A percentile compares a stretch with the other conserved stretches of the same genome.
These are phyloP conservation scores for Erythrophleum fordii DNA, from an alignment of 306 rosid species.

Conservation along the genomic window DNA sequence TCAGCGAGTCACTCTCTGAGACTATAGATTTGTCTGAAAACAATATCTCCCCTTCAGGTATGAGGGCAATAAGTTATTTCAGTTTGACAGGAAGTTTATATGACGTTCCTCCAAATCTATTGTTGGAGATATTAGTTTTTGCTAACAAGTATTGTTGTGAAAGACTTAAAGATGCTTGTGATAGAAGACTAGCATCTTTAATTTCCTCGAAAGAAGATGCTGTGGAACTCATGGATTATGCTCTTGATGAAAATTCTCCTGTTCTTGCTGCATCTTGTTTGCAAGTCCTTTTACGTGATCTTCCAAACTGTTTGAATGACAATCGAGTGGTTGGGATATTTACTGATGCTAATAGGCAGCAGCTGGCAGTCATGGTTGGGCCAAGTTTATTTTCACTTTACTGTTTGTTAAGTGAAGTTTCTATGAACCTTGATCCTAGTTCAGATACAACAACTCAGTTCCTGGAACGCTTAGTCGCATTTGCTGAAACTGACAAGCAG, in stretches of 20 bases:
- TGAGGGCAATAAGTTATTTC: conserved; percentile 75
- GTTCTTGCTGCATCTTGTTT: conserved; percentile 83
- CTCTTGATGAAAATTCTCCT: conserved; percentile 70
- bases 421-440: conserved; percentile 66
- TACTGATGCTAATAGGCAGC: conserved; percentile 62
- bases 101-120: conserved; percentile 67
- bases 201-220: conserved; percentile 79
- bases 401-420: conserved; percentile 83
- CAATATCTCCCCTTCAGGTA: conserved; percentile 71
- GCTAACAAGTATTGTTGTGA: conserved; percentile 87
- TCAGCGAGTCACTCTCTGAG: conserved; percentile 79
- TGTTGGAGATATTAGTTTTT: conserved; percentile 78
- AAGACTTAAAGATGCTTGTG: conserved; percentile 79
- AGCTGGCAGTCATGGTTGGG: conserved; percentile 73
- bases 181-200: conserved; percentile 74
- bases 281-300: conserved; percentile 77
- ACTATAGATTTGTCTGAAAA: conserved; percentile 82
- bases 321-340: conserved; percentile 67
- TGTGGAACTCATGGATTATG: conserved; percentile 79
- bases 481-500: conserved; percentile 74
- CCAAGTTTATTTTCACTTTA: conserved; percentile 74
- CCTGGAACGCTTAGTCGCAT: conserved; percentile 66
- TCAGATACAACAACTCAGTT: conserved; percentile 77
- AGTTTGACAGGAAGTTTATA: conserved; percentile 60
- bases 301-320: conserved; percentile 74